phyloP scores from a whole-genome alignment of 2,329 filamentous ascomycete genomes.

The Aspergillus aculeatus region DNA sequence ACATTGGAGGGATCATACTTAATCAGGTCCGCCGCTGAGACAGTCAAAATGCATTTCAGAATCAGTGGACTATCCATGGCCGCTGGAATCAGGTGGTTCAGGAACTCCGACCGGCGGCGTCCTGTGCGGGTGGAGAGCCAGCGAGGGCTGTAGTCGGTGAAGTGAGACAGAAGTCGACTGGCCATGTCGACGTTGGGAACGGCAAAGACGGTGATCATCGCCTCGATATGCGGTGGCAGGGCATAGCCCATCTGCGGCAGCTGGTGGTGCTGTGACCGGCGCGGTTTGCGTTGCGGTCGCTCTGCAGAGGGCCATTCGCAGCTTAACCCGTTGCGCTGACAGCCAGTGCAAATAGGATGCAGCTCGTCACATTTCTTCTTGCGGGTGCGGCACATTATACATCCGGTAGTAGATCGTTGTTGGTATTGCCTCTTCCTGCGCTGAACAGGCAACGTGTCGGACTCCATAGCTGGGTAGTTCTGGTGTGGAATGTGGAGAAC shows the following conservation, averaged over 20 bases:
- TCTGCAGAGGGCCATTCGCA: constrained; percentile 3
- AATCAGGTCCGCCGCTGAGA: constrained; percentile 6
- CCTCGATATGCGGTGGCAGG: neutral
- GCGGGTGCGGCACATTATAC: constrained; percentile 6
- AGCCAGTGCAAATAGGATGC: constrained; percentile 3
- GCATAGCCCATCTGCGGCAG: neutral
- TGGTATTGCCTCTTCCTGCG: neutral
- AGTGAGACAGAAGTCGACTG: constrained; percentile 6
- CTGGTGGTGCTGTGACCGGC: neutral
- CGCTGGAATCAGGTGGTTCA: neutral
- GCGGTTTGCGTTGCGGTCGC: neutral
- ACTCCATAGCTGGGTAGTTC: neutral
- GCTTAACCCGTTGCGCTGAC: constrained; percentile 3
- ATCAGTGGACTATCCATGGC: constrained; percentile 3
- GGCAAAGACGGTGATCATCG: constrained; percentile 9
- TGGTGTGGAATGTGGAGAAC: too few relatives aligned
- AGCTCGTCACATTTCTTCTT: constrained; percentile 14
- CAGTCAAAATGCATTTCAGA: constrained; percentile 5
- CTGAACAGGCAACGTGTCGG: neutral
- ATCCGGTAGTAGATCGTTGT: neutral
- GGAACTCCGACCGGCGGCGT: neutral
- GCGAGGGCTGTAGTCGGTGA: constrained; percentile 6
- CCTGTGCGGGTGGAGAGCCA: constrained; percentile 7
- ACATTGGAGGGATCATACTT: constrained; percentile 6
- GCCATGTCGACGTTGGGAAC: neutral